Conservation (phyloP, 306 rosid species). For the Vachellia collinsii region DNA sequence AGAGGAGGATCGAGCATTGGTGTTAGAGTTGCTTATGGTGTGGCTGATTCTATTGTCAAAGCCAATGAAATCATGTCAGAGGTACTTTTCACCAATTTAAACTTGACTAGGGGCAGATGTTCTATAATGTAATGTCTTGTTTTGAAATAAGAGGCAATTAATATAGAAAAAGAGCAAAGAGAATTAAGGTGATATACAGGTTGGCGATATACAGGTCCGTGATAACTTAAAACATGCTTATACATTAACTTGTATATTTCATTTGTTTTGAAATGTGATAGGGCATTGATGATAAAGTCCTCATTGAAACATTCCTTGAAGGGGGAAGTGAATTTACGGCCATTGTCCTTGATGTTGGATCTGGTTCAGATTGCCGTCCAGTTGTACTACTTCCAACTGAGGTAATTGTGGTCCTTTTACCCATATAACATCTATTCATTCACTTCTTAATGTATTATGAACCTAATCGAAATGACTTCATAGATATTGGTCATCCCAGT, state of each 20-base stretch:
- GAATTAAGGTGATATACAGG: conserved; percentile 15
- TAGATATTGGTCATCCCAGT: neutral
- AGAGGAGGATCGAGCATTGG: conserved; percentile 97
- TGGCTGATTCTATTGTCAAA: conserved; percentile 69
- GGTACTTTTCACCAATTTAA: conserved; percentile 52
- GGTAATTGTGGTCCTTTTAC: conserved; percentile 46
- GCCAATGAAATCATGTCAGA: conserved; percentile 73
- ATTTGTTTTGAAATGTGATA: conserved; percentile 44
- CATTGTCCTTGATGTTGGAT: conserved; percentile 90
- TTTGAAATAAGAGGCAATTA: conserved; percentile 16
- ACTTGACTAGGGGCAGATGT: neutral
- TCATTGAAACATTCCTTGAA: conserved; percentile 87
- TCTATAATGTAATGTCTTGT: conserved; percentile 13
- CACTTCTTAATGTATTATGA: neutral
- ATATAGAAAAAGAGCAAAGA: conserved; percentile 1
- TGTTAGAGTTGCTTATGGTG: conserved; percentile 88
- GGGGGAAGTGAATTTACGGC: conserved; percentile 98
- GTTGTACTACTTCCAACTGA: conserved; percentile 92
- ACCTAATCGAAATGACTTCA: neutral
- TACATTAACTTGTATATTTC: conserved; percentile 28
- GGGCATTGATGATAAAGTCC: conserved; percentile 87
- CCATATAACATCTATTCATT: conserved; percentile 31
- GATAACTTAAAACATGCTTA: neutral
- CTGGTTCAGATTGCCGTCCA: conserved; percentile 71
- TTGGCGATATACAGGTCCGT: conserved; percentile 16